Evolutionary conservation across 2,329 filamentous ascomycete species (phyloP).

Genomic region (Arthrobotrys sphaeroides): DNA sequence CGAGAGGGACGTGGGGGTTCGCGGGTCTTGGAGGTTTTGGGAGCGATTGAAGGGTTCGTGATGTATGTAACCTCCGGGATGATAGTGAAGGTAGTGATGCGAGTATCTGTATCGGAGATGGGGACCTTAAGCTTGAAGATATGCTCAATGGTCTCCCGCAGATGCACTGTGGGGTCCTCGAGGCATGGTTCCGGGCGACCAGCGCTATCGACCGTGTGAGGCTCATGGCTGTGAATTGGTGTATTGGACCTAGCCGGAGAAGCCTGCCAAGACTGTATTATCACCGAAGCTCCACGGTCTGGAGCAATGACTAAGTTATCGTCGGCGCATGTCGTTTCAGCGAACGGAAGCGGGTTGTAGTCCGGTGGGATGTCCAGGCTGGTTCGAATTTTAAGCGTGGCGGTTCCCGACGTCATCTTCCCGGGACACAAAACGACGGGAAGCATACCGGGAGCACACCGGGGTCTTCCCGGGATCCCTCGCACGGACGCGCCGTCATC

Average conservation of each 20-base stretch:
- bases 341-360: no score
- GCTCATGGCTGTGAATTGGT: conserved; percentile 12
- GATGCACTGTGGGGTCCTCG: not conserved
- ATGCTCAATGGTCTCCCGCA: not conserved
- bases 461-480: not conserved
- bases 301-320: not conserved
- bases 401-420: conserved; percentile 6
- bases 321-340: conserved; percentile 10
- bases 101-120: not conserved
- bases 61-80: conserved; percentile 13
- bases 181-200: conserved; percentile 17
- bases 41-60: not conserved
- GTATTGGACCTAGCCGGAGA: not conserved
- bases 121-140: not conserved
- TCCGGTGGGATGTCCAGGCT: not conserved
- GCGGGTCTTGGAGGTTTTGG: not conserved
- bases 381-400: conserved; percentile 29
- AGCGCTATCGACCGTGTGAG: conserved; percentile 6
- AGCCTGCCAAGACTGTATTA: not conserved
- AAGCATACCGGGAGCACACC: no score
- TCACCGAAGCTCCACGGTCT: not conserved
- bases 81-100: no score
- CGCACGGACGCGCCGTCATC: conserved; percentile 23
- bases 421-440: no score
- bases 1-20: conserved; percentile 26